These are phyloP conservation scores for Adansonia rubrostipa DNA, from an alignment of 441 rosid genomes.

Conservation along the genomic window DNA sequence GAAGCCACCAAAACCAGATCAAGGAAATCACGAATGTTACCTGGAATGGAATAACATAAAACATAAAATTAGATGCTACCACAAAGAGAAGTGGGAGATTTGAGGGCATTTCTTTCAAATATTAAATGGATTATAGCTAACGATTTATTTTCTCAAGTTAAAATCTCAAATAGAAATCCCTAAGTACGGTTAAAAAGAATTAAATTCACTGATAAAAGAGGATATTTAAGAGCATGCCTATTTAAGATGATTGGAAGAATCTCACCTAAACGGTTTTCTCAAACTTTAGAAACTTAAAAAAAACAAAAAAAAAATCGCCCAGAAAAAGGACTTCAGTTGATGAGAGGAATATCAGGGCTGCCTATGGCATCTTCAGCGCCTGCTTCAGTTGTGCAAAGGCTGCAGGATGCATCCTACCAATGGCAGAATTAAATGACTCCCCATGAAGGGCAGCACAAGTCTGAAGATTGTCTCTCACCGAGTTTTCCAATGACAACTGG, in stretches of 20 bases:
- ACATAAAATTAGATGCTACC: not conserved
- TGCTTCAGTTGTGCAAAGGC: conserved; percentile 88
- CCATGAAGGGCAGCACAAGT: conserved; percentile 87
- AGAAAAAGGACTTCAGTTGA: conserved; percentile 27
- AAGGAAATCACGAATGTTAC: conserved; percentile 34
- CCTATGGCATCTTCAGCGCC: conserved; percentile 87
- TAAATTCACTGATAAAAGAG: not conserved
- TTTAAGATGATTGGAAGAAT: not conserved
- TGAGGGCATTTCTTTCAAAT: too few species aligned
- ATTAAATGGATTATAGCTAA: too few species aligned
- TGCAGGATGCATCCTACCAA: conserved; percentile 83
- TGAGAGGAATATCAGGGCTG: conserved; percentile 17
- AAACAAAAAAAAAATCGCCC: conserved; percentile 23
- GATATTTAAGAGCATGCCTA: conserved; percentile 10
- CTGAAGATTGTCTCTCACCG: conserved; percentile 85
- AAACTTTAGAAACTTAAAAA: conserved; percentile 3
- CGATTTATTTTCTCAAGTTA: too few species aligned
- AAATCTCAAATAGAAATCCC: not conserved
- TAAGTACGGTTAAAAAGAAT: not conserved
- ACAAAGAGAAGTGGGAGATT: too few species aligned
- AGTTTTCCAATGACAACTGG: conserved; percentile 79
- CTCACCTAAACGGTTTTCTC: conserved; percentile 27
- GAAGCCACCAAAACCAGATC: conserved; percentile 39
- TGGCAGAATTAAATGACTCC: conserved; percentile 77
- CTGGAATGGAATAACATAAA: conserved; percentile 30